These are phyloP conservation scores for Neurospora sp. DNA, from an alignment of 495 filamentous ascomycete species.

Conservation along the genomic window DNA sequence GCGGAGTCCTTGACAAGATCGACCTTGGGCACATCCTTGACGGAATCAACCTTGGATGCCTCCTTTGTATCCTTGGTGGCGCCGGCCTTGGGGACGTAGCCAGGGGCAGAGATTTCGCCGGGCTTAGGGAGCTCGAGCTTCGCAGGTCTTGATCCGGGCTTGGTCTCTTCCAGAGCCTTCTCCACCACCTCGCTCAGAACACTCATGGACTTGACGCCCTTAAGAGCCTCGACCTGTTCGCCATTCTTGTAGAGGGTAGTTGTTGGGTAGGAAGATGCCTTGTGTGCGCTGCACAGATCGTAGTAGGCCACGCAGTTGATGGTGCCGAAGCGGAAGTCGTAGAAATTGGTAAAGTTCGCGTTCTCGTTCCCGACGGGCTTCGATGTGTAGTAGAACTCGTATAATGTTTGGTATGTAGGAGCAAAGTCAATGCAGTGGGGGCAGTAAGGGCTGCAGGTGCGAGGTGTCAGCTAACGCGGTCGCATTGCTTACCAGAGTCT, in stretches of 20 bases:
- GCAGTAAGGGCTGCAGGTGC: slow-evolving; percentile 47
- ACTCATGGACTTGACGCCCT: slow-evolving; percentile 50
- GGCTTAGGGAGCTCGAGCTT: slow-evolving; percentile 32
- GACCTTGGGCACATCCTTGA: background rate
- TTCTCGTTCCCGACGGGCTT: slow-evolving; percentile 40
- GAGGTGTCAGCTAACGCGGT: background rate
- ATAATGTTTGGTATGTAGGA: slow-evolving; percentile 83
- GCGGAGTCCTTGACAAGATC: slow-evolving; percentile 6
- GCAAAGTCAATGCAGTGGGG: slow-evolving; percentile 70
- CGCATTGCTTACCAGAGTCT: background rate
- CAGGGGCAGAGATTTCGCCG: slow-evolving; percentile 16
- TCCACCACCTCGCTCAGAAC: slow-evolving; percentile 62
- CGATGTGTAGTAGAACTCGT: slow-evolving; percentile 96
- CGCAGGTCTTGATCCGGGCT: slow-evolving; percentile 65
- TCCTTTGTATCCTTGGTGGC: background rate
- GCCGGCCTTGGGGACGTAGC: background rate
- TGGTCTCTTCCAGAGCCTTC: slow-evolving; percentile 61
- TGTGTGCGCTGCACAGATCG: slow-evolving; percentile 57
- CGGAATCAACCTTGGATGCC: background rate
- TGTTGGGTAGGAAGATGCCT: slow-evolving; percentile 58
- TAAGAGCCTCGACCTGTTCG: slow-evolving; percentile 47
- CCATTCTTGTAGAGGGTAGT: slow-evolving; percentile 80
- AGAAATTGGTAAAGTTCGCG: slow-evolving; percentile 51
- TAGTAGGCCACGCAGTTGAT: slow-evolving; percentile 77
- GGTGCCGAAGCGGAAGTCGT: slow-evolving; percentile 79